Evolutionary conservation across 257 asterid species (phyloP), one percentile per base, ranked within the genome.

Genomic region (Eucommia ulmoides): DNA sequence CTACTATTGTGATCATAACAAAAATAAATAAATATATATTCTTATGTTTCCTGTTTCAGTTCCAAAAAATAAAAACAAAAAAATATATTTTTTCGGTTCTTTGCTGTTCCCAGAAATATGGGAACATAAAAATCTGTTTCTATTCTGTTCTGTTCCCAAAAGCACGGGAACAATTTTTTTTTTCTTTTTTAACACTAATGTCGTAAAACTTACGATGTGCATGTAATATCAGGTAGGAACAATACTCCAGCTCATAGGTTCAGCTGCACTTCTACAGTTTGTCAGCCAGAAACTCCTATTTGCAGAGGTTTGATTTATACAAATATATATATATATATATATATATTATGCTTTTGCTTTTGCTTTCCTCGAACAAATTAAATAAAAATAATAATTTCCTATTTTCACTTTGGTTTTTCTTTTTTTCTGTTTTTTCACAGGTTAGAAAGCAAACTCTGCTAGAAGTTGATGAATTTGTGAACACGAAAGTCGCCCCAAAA

Each of bases 211-310:
- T n/a, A n/a, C n/a, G n/a, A n/a, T n/a, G n/a, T n/a, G n/a, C n/a
- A n/a, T n/a, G n/a, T n/a, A n/a, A n/a, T n/a, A n/a, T 55, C 77
- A 91, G 96, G 96, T 65, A n/a, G 98, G 86, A 62, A 75, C 94
- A 19, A 55, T 91, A 49, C 93, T 91, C 57, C 95, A 91, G 56
- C 65, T 91, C 52, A 59, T 91, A 41, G 99, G 99, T 60, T 74
- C 99, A 50, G 94, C 79, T 61, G 96, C 83, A 17, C 59, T 86
- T 54, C 48, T 91, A 65, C 96, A 91, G 68, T 61, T 91, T 58
- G 65, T 83, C 59, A 71, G 84, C 96, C 81, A 72, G 76, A 91
- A 91, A 71, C 71, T 91, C 61, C 80, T 91, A 56, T 79, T 73
- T 51, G 96, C 95, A 22, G 89, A 86, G 99, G 99, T 86, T 29